Evolutionary conservation across 305 asterid species (phyloP).

Genomic region (Solanum hybrid): DNA sequence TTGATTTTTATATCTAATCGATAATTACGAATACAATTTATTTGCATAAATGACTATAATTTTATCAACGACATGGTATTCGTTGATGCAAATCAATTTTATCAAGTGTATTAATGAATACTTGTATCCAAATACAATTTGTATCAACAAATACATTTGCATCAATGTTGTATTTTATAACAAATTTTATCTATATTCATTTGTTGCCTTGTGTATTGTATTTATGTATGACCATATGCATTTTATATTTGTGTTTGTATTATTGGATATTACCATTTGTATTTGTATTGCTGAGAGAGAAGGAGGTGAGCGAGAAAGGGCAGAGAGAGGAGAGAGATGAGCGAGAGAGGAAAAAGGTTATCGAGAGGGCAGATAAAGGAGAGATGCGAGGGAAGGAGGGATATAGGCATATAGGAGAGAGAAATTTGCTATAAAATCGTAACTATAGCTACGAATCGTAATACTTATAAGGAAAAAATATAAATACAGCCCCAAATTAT

Average conservation of each 20-base stretch:
- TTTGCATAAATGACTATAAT: not conserved
- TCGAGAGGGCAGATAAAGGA: not conserved
- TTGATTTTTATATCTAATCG: too few relatives aligned
- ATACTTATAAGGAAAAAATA: too few relatives aligned
- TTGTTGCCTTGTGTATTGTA: not conserved
- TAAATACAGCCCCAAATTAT: too few relatives aligned
- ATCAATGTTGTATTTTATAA: not conserved
- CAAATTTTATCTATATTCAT: not conserved
- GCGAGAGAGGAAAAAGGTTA: not conserved
- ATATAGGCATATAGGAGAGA: not conserved
- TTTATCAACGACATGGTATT: not conserved
- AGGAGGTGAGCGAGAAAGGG: not conserved
- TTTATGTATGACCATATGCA: not conserved
- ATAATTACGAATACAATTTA: too few relatives aligned
- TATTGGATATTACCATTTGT: not conserved
- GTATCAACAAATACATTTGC: not conserved
- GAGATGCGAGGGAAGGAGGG: not conserved
- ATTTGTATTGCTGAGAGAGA: not conserved
- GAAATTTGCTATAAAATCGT: too few relatives aligned
- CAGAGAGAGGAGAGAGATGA: not conserved
- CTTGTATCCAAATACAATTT: not conserved
- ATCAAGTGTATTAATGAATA: too few relatives aligned
- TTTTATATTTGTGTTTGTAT: not conserved
- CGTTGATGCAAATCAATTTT: not conserved
- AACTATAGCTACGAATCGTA: too few relatives aligned